Base-by-base conservation (phyloP, 2,329 filamentous ascomycete species). In the Leptographium lundbergii region DNA sequence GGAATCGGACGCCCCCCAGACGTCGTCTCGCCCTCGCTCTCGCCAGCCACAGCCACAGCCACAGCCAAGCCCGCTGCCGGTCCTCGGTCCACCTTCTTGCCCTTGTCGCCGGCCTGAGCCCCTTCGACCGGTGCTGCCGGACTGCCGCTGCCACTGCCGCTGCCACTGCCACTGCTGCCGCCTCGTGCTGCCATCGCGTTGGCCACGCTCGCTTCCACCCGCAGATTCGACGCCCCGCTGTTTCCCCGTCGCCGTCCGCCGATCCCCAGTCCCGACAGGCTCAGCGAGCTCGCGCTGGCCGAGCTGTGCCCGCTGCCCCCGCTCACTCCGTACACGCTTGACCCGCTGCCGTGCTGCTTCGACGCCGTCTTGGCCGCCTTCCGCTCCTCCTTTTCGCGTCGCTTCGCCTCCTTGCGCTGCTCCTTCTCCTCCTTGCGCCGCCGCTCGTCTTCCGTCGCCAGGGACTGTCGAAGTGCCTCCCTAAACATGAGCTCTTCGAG, bases 401-500 rank as follows among this genome's bases (percentile, higher is more conserved):
- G 90, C 75, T 95, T 96, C 1, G 87, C 86, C 61, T 92, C 87
- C 68, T 95, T 96, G 29, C 79, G 81, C 0, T 81, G 80, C 60
- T 90, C 88, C 69, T 91, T 92, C 56, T 94, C 89, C 55, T 88
- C 86, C 67, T 89, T 94, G 54, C 82, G 86, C 65, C 90, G 88
- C n/a, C 92, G 82, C 50, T 97, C 92, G 67, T 97, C 92, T 69
- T 99, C 94, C 1, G 89, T 86, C 0, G 88, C 91, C n/a, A 99
- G 76, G 54, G 91, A 96, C 34, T 96, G 72, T 47, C 94, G 81
- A 54, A 99, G 95, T 0, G 94, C 94, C 70, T 99, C 94, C 79
- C 94, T 90, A 77, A 97, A 91, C 94, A 99, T 99, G 77, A 99
- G 88, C 55, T 96, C 92, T 69, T 99, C 94, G 0, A 97, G 79